Evolutionary conservation across 306 rosid species (phyloP).

Genomic region (Quercus bicolor): DNA sequence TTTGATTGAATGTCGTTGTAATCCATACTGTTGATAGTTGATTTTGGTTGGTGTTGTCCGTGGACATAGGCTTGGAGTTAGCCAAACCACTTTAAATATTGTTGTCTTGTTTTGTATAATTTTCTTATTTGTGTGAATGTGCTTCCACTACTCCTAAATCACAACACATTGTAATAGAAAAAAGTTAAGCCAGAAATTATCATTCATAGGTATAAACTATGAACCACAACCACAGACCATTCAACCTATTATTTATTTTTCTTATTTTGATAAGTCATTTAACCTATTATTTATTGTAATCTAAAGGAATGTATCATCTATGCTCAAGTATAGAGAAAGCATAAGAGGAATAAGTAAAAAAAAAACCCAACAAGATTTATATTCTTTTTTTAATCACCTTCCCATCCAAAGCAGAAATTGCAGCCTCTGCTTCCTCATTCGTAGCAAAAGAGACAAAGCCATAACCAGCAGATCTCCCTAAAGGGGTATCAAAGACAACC

Average conservation of each 20-base stretch:
- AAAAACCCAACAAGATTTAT: constrained; percentile 7
- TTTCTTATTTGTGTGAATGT: too few relatives aligned
- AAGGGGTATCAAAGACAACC: constrained; percentile 68
- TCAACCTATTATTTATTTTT: neutral
- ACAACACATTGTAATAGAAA: too few relatives aligned
- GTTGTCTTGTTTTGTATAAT: too few relatives aligned
- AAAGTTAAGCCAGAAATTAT: neutral
- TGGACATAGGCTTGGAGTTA: too few relatives aligned
- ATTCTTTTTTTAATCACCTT: constrained; percentile 41
- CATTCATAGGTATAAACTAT: neutral
- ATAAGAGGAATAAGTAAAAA: neutral
- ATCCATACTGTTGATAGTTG: too few relatives aligned
- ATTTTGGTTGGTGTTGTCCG: too few relatives aligned
- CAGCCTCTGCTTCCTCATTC: constrained; percentile 76
- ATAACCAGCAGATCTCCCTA: constrained; percentile 71
- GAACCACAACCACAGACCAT: neutral
- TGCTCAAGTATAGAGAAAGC: constrained; percentile 6
- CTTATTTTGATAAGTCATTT: neutral
- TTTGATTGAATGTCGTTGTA: too few relatives aligned
- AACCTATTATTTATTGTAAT: neutral
- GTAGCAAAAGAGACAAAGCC: constrained; percentile 80
- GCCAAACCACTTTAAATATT: too few relatives aligned
- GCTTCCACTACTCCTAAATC: too few relatives aligned
- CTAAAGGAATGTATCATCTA: neutral
- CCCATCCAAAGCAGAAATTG: constrained; percentile 70